A percentile compares a stretch with the other conserved stretches of the same genome.
phyloP scores from a whole-genome alignment of 768 basidiomycete species.

The Sistotremastrum suecicum region DNA sequence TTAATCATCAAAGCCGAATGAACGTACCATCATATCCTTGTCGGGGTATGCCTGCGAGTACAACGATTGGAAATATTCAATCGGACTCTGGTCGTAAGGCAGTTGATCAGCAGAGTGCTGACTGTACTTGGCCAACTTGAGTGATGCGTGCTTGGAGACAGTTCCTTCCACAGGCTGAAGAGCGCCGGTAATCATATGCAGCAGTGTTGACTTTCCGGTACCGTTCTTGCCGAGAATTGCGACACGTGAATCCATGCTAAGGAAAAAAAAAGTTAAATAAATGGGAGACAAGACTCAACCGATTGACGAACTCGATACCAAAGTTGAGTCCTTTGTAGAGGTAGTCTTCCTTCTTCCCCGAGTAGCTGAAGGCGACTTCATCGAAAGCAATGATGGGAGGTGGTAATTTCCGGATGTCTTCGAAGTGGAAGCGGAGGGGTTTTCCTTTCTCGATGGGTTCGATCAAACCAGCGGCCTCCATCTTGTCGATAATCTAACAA shows the following conservation, averaged over 20 bases:
- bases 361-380: conserved; percentile 91
- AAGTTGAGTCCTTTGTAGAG: conserved; percentile 85
- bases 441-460: conserved; percentile 74
- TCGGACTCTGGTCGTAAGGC: conserved; percentile 78
- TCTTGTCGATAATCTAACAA: conserved; percentile 98
- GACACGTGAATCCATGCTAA: conserved; percentile 84
- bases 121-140: conserved; percentile 97
- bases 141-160: conserved; percentile 71
- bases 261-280: neutral
- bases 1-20: neutral
- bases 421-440: conserved; percentile 86
- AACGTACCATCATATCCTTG: conserved; percentile 60
- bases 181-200: conserved; percentile 75
- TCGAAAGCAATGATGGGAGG: conserved; percentile 97
- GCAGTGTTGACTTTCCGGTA: conserved; percentile 84
- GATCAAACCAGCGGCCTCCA: conserved; percentile 96
- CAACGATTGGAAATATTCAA: conserved; percentile 83
- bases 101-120: conserved; percentile 98
- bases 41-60: conserved; percentile 83
- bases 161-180: conserved; percentile 77
- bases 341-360: conserved; percentile 75
- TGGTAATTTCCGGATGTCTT: conserved; percentile 84
- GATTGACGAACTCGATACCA: conserved; percentile 75
- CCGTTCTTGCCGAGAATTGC: conserved; percentile 97
- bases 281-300: neutral